Evolutionary conservation across 179 eudicot species (phyloP), one percentile per base, ranked within the genome.

Genomic region (Silene coronaria): DNA sequence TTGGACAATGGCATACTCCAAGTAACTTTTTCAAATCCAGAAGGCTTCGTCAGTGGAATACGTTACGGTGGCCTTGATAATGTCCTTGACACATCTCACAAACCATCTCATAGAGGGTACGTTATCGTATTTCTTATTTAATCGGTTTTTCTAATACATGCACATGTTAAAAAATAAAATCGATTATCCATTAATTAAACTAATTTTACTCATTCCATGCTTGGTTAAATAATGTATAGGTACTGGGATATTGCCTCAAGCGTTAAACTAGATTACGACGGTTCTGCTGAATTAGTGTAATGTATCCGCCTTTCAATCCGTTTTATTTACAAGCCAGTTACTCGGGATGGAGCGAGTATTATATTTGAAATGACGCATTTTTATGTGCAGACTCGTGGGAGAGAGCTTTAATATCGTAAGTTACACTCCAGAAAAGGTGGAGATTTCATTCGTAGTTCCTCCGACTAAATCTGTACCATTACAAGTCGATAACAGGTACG

Each of bases 1-100:
- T 75, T 93, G 68, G 91, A 89, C 82, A 93, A 91, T 46, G 97
- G 97, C 73, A 88, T 91, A 22, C 28, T 91, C 21, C 89, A 85
- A 85, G 85, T 91, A 5, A 88, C 89, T 8, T 68, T 93, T 60
- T 79, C 93, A 17, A 82, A 75, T 27, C 96, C 96, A 0, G 91
- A 83, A 26, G 98, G 98, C 10, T 86, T 75, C 57, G 83, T 93
- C 6, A 86, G 84, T 0, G 87, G 89, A 38, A 73, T 93, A 9
- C 65, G 78, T 3, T 93, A 78, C 17, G 86, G 85, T 61, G 90
- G 93, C 59, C 75, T 93, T 7, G 89, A 87, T 48, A 93, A 93
- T 73, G 45, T 93, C 79, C 91, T 93, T 2, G 93, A 89, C 51
- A 57, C 36, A 66, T 74, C 80, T n/a, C 86, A 88, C 21, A 61